Conservation (phyloP, 2,329 filamentous ascomycete species). For the Trichothecium roseum region DNA sequence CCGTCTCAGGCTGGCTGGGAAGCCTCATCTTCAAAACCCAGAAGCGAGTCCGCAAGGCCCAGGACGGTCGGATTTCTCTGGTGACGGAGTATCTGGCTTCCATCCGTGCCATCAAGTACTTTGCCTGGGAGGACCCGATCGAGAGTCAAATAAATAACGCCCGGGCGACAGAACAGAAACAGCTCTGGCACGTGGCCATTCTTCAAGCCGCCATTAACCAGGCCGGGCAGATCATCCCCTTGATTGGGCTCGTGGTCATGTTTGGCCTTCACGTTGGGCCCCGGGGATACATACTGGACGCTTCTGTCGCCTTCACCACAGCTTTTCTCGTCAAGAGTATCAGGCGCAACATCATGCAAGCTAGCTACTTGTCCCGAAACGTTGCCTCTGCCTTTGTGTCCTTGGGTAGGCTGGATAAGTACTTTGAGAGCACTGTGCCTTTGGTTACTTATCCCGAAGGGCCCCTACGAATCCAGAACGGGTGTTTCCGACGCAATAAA, state of each 20-base stretch:
- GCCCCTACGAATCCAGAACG: conserved; percentile 32
- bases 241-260: conserved; percentile 40
- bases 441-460: conserved; percentile 37
- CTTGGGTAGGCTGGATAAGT: conserved; percentile 41
- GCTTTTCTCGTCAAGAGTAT: conserved; percentile 42
- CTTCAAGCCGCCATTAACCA: conserved; percentile 35
- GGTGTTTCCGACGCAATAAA: conserved; percentile 38
- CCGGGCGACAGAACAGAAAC: conserved; percentile 39
- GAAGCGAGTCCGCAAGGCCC: conserved; percentile 40
- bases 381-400: conserved; percentile 28
- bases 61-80: conserved; percentile 45
- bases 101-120: conserved; percentile 50
- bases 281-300: conserved; percentile 35
- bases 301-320: conserved; percentile 48
- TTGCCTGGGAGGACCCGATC: conserved; percentile 47
- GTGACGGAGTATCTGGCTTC: conserved; percentile 48
- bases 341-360: conserved; percentile 39
- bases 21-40: conserved; percentile 39
- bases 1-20: conserved; percentile 39
- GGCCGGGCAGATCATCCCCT: conserved; percentile 40
- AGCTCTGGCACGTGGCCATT: conserved; percentile 42
- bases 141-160: conserved; percentile 38
- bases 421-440: conserved; percentile 40
- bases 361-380: conserved; percentile 28
- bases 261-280: conserved; percentile 41